These are phyloP conservation scores for Mycena pura DNA, from an alignment of 768 basidiomycete species.

Conservation along the genomic window DNA sequence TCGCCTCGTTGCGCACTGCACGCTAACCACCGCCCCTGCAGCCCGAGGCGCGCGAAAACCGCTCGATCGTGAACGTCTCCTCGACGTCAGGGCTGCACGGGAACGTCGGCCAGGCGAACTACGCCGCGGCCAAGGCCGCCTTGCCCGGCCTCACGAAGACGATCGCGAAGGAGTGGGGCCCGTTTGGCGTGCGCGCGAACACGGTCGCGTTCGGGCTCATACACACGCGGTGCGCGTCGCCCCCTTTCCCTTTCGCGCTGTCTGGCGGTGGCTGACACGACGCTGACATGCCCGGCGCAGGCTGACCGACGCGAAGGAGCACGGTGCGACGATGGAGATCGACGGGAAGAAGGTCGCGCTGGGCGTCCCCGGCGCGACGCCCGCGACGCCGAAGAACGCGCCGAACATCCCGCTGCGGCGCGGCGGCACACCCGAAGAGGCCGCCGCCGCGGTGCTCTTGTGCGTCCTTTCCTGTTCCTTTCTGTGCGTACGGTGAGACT, in stretches of 20 bases:
- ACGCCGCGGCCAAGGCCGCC: constrained; percentile 80
- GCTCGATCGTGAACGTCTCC: constrained; percentile 83
- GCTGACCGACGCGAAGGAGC: constrained; percentile 81
- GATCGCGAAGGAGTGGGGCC: constrained; percentile 87
- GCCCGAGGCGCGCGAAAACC: constrained; percentile 65
- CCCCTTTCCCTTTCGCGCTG: not conserved
- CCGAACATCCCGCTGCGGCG: constrained; percentile 68
- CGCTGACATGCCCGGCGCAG: constrained; percentile 39
- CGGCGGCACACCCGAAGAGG: constrained; percentile 76
- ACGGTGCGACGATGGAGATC: constrained; percentile 76
- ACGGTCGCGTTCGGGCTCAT: constrained; percentile 81
- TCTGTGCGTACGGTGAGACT: too few species aligned
- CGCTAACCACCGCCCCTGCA: constrained; percentile 29
- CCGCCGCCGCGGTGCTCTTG: constrained; percentile 78
- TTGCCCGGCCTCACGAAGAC: constrained; percentile 85
- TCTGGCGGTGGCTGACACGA: too few species aligned
- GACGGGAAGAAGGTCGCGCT: constrained; percentile 85
- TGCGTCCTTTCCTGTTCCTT: constrained; percentile 45
- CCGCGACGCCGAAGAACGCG: constrained; percentile 41
- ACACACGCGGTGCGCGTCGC: constrained; percentile 66
- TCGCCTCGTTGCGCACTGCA: not conserved
- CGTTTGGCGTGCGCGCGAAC: constrained; percentile 83
- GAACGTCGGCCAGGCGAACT: constrained; percentile 87
- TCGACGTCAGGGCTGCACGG: constrained; percentile 86
- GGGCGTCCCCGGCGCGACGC: constrained; percentile 70